A percentile compares a stretch with the other conserved stretches of the same genome.
Evolutionary conservation across 371 early-diverging fungal species (phyloP).

Genomic region (Mucor lusitanicus): DNA sequence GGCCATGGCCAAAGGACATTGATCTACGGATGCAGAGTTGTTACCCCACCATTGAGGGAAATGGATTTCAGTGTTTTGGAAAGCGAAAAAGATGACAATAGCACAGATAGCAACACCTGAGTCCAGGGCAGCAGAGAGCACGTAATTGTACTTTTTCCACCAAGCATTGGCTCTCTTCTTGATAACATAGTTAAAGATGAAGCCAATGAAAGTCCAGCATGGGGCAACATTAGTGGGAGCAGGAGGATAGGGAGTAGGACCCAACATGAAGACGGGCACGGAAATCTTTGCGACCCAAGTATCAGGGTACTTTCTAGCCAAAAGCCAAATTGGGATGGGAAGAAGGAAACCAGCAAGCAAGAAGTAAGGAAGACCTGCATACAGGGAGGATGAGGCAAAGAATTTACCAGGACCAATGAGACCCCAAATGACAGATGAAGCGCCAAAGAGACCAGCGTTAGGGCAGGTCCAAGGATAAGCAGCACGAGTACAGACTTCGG

Average conservation of each 20-base stretch:
- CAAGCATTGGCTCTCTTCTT: slow-evolving; percentile 55
- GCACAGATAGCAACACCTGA: slow-evolving; percentile 63
- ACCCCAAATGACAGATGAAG: slow-evolving; percentile 61
- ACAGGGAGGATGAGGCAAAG: slow-evolving; percentile 56
- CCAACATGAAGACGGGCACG: slow-evolving; percentile 53
- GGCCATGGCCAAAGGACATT: slow-evolving; percentile 41
- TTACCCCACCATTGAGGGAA: slow-evolving; percentile 51
- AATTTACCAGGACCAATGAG: slow-evolving; percentile 63
- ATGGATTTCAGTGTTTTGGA: slow-evolving; percentile 37
- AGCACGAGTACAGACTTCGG: slow-evolving; percentile 50
- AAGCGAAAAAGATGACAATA: slow-evolving; percentile 51
- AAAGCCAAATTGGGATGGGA: slow-evolving; percentile 55
- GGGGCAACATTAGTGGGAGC: slow-evolving; percentile 47
- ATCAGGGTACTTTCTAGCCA: slow-evolving; percentile 39
- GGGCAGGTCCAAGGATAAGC: slow-evolving; percentile 58
- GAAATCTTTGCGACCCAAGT: slow-evolving; percentile 55
- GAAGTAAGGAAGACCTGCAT: slow-evolving; percentile 40
- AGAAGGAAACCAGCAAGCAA: slow-evolving; percentile 44
- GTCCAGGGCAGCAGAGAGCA: slow-evolving; percentile 71
- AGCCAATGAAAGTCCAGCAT: slow-evolving; percentile 62
- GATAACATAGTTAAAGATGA: slow-evolving; percentile 62
- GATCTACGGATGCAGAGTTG: slow-evolving; percentile 29
- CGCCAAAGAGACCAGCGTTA: slow-evolving; percentile 43
- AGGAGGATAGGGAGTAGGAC: slow-evolving; percentile 40
- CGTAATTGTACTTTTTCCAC: slow-evolving; percentile 73